Evolutionary conservation across 805 yeast species (phyloP), one percentile per base, ranked within the genome.

Genomic region (Metschnikowia drakensbergensis): DNA sequence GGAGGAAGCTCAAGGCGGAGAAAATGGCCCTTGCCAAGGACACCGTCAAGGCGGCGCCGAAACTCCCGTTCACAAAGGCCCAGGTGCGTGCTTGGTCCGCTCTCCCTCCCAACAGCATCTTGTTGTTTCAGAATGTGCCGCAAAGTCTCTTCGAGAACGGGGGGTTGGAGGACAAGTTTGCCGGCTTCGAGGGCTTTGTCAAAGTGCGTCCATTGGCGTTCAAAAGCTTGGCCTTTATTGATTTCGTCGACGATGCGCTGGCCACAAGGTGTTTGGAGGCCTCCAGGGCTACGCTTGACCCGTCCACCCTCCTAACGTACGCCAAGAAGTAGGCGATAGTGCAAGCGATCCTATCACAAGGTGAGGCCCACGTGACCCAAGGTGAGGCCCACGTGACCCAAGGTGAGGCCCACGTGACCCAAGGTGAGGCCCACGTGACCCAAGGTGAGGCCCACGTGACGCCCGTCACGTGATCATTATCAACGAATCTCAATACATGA

Each of bases 221-320:
- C 5, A 75, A 88, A 38, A 79, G 79, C 34, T 77, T 92, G 40
- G 95, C 94, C 8, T 86, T 92, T 64, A 76, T 92, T 3, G 97
- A 92, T 58, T 92, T 84, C 62, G 81, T 77, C 25, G 68, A 71
- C 4, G 84, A 81, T 23, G 59, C 64, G 1, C 65, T 71, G 35
- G 84, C 96, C 0, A 71, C 73, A 0, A 45, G 43, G 11, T 64
- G 71, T 36, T 55, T 69, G 37, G 48, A 58, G 6, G 27, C 53
- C 11, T 57, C 58, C 6, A 34, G 39, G 3, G 42, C 43, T 6
- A 43, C 44, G 26, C 60, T 66, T 36, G 70, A 70, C 2, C 47
- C 51, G 0, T 53, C 45, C 5, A 57, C 58, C 6, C 45, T 66
- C 9, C 53, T 69, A 17, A 65, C 71, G 0, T 69, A 63, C 47